Conservation (phyloP, 1,139 yeast species). For the Suhomyces guaymorum region DNA sequence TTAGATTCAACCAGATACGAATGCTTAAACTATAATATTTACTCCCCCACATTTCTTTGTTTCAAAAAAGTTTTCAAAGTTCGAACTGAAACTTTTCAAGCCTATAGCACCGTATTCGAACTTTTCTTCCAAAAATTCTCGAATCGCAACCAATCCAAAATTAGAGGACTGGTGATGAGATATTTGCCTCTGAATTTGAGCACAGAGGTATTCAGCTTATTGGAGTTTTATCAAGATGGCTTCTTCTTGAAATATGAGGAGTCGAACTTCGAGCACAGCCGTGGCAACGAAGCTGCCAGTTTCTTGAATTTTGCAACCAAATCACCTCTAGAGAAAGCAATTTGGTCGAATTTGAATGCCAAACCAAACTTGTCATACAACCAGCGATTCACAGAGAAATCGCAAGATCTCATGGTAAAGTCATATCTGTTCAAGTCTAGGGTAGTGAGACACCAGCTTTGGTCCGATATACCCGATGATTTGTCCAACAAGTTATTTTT, state of each 20-base stretch:
- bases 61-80: slow-evolving; percentile 12
- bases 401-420: slow-evolving; percentile 9
- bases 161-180: slow-evolving; percentile 3
- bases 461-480: slow-evolving; percentile 10
- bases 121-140: slow-evolving; percentile 3
- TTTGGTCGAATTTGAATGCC: slow-evolving; percentile 6
- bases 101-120: slow-evolving; percentile 5
- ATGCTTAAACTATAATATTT: slow-evolving; percentile 12
- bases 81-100: slow-evolving; percentile 2
- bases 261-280: too few species aligned
- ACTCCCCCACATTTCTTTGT: slow-evolving; percentile 7
- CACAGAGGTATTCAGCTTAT: slow-evolving; percentile 2
- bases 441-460: slow-evolving; percentile 1
- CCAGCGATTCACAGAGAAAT: background rate
- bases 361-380: slow-evolving; percentile 9
- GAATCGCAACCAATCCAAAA: slow-evolving; percentile 1
- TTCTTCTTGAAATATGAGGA: slow-evolving; percentile 12
- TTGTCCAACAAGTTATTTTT: slow-evolving; percentile 13
- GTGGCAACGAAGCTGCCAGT: background rate
- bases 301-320: slow-evolving; percentile 7
- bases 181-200: slow-evolving; percentile 6
- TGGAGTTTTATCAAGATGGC: slow-evolving; percentile 11
- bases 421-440: slow-evolving; percentile 6
- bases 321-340: slow-evolving; percentile 8
- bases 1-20: slow-evolving; percentile 9